Evolutionary conservation across 2,329 filamentous ascomycete species (phyloP).

Genomic region (Hypoxylon sp.): DNA sequence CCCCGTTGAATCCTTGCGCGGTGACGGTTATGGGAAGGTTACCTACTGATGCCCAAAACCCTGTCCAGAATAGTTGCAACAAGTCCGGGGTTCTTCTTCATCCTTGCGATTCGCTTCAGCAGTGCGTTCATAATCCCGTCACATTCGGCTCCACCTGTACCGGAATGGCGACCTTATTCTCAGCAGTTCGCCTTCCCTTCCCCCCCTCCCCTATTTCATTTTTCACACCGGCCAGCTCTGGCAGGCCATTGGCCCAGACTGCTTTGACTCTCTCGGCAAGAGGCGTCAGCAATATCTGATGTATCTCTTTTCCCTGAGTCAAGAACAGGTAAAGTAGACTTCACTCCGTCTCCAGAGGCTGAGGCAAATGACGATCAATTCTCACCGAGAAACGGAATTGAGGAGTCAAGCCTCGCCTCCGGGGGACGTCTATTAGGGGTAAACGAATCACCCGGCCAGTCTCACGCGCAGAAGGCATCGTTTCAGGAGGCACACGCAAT

Average conservation of each 20-base stretch:
- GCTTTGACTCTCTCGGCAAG: not conserved
- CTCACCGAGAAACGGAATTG: not conserved
- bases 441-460: conserved; percentile 6
- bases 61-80: conserved; percentile 12
- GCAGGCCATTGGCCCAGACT: not conserved
- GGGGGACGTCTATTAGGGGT: not conserved
- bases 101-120: conserved; percentile 12
- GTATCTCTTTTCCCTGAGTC: not conserved
- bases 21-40: conserved; percentile 1
- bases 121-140: conserved; percentile 10
- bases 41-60: conserved; percentile 8
- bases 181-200: conserved; percentile 4
- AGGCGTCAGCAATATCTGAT: not conserved
- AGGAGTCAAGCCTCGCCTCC: conserved; percentile 8
- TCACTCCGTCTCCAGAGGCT: not conserved
- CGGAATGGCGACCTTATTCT: conserved; percentile 1
- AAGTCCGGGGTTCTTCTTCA: conserved; percentile 13
- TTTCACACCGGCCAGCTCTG: not conserved
- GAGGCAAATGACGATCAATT: not conserved
- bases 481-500: conserved; percentile 1
- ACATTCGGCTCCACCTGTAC: conserved; percentile 18
- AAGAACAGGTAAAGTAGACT: not conserved
- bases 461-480: conserved; percentile 20
- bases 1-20: not conserved
- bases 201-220: no score